Conservation (phyloP, 495 filamentous ascomycete species). For the Neurospora sp. region DNA sequence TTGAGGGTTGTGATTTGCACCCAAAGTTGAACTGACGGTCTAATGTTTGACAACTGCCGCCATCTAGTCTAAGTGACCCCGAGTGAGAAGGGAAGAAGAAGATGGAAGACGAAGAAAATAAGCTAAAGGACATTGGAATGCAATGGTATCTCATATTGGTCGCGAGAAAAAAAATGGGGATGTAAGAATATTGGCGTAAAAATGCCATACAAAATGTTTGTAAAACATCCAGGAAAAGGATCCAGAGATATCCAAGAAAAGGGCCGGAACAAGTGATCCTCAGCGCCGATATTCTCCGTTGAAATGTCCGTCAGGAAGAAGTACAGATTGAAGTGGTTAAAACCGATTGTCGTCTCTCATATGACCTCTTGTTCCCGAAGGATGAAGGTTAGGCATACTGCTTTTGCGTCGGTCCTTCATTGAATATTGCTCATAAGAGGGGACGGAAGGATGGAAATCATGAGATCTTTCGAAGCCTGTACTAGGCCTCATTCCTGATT, state of each 20-base stretch:
- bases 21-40: neutral
- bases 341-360: conserved; percentile 33
- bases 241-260: neutral
- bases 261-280: neutral
- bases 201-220: neutral
- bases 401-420: conserved; percentile 33
- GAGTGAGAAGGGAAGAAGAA: neutral
- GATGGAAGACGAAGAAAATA: neutral
- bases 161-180: neutral
- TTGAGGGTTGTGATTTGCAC: neutral
- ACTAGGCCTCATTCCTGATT: neutral
- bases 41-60: neutral
- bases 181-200: neutral
- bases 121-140: neutral
- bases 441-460: neutral
- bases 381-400: conserved; percentile 20
- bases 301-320: neutral
- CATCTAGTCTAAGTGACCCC: neutral
- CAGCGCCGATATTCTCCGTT: neutral
- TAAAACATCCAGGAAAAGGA: neutral
- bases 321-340: conserved; percentile 1
- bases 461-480: neutral
- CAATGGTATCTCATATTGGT: neutral
- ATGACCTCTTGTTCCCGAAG: conserved; percentile 30
- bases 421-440: neutral